Evolutionary conservation across 2,329 filamentous ascomycete species (phyloP).

Genomic region (Aspergillus jensenii): DNA sequence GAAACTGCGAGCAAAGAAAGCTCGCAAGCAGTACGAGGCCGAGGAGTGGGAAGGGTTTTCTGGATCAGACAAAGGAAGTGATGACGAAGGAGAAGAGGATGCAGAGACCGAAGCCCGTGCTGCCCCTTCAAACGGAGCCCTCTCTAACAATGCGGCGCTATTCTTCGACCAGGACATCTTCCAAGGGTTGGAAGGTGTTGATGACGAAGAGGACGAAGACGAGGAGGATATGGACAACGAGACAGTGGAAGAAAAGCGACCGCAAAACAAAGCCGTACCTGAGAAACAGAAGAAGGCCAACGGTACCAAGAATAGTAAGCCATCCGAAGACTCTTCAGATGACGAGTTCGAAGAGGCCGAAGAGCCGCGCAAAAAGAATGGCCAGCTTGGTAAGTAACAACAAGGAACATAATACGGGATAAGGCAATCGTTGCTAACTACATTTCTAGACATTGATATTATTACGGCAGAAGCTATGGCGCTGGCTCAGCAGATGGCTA

Average conservation of each 20-base stretch:
- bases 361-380: conserved; percentile 43
- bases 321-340: conserved; percentile 34
- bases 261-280: conserved; percentile 20
- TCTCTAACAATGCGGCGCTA: conserved; percentile 81
- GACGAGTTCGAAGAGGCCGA: conserved; percentile 34
- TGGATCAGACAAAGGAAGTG: conserved; percentile 56
- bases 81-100: conserved; percentile 58
- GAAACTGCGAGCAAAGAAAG: conserved; percentile 87
- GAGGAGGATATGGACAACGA: conserved; percentile 50
- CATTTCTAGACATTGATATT: conserved; percentile 78
- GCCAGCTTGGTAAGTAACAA: conserved; percentile 42
- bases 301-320: conserved; percentile 23
- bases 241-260: conserved; percentile 30
- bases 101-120: conserved; percentile 39
- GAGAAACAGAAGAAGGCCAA: conserved; percentile 26
- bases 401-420: conserved; percentile 1
- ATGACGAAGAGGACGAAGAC: conserved; percentile 52
- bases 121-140: conserved; percentile 39
- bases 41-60: conserved; percentile 94
- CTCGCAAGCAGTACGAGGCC: conserved; percentile 75
- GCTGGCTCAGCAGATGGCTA: conserved; percentile 85
- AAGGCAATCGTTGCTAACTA: conserved; percentile 25
- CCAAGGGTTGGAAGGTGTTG: conserved; percentile 70
- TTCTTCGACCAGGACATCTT: conserved; percentile 98
- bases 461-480: conserved; percentile 99